A percentile compares a stretch with the other conserved stretches of the same genome.
These are phyloP conservation scores for Austroboletus rostrupii DNA, from an alignment of 1,284 basidiomycete genomes.

Conservation along the genomic window DNA sequence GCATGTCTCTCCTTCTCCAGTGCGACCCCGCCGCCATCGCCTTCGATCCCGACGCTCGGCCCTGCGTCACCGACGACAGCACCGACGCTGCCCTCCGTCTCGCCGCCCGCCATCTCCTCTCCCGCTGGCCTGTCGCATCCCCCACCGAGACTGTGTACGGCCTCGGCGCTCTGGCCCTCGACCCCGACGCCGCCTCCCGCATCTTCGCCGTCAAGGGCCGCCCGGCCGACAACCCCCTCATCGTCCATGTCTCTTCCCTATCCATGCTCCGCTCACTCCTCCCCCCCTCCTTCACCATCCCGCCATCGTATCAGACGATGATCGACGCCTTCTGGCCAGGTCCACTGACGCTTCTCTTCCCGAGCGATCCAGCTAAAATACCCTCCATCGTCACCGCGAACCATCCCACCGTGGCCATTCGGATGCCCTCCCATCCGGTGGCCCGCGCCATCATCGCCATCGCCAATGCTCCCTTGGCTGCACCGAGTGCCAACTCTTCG, in stretches of 20 bases:
- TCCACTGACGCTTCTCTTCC: conserved; percentile 89
- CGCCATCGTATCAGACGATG: conserved; percentile 64
- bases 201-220: conserved; percentile 93
- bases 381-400: conserved; percentile 72
- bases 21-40: conserved; percentile 57
- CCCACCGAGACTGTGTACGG: conserved; percentile 99
- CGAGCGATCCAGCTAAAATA: conserved; percentile 55
- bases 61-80: conserved; percentile 41
- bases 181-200: conserved; percentile 58
- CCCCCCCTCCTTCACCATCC: conserved; percentile 56
- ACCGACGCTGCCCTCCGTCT: conserved; percentile 44
- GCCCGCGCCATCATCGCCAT: conserved; percentile 86
- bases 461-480: conserved; percentile 78
- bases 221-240: conserved; percentile 95
- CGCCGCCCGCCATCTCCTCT: conserved; percentile 48
- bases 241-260: conserved; percentile 90
- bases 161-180: conserved; percentile 83
- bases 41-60: conserved; percentile 41
- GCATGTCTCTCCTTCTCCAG: conserved; percentile 33
- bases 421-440: conserved; percentile 93
- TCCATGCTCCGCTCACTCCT: conserved; percentile 78
- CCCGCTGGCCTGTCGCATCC: conserved; percentile 70
- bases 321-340: conserved; percentile 94
- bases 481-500: conserved; percentile 93
- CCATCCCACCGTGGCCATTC: conserved; percentile 83